phyloP scores from a whole-genome alignment of 2,329 filamentous ascomycete genomes.

The Elsinoe perseae region DNA sequence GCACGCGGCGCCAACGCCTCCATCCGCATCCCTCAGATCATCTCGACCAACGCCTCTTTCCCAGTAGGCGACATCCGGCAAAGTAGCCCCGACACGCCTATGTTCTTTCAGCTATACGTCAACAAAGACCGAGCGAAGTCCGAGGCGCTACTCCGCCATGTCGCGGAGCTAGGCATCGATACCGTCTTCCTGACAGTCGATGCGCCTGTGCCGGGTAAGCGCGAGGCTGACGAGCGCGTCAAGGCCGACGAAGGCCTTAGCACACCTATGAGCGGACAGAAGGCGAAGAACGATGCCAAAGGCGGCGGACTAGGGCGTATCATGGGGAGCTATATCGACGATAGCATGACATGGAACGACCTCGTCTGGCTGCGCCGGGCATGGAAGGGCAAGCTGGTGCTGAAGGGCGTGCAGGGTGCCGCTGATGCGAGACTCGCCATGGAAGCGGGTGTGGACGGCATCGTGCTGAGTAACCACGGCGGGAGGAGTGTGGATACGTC shows the following conservation, averaged over 20 bases:
- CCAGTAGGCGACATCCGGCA: slow-evolving; percentile 28
- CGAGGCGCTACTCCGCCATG: slow-evolving; percentile 42
- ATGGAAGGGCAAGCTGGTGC: slow-evolving; percentile 37
- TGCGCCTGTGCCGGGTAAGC: slow-evolving; percentile 50
- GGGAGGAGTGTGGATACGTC: slow-evolving; percentile 45
- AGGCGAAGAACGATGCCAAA: slow-evolving; percentile 45
- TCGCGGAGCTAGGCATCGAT: slow-evolving; percentile 39
- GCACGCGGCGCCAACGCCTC: slow-evolving; percentile 24
- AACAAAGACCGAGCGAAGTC: slow-evolving; percentile 49
- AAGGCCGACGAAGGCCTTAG: slow-evolving; percentile 41
- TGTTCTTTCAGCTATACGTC: slow-evolving; percentile 58
- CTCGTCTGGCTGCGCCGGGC: slow-evolving; percentile 37
- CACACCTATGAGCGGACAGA: slow-evolving; percentile 45
- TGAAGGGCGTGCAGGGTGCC: slow-evolving; percentile 37
- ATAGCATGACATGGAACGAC: slow-evolving; percentile 46
- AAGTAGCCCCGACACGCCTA: slow-evolving; percentile 24
- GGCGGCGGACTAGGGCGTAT: slow-evolving; percentile 50
- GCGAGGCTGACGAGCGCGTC: slow-evolving; percentile 41
- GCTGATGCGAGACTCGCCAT: slow-evolving; percentile 38
- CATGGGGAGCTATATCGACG: slow-evolving; percentile 52
- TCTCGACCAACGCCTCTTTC: slow-evolving; percentile 29
- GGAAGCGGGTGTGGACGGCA: slow-evolving; percentile 37
- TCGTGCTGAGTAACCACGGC: slow-evolving; percentile 46
- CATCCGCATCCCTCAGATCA: slow-evolving; percentile 25
- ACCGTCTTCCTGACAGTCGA: slow-evolving; percentile 55